phyloP scores from a whole-genome alignment of 2,329 filamentous ascomycete genomes.

The Aspergillus jensenii region DNA sequence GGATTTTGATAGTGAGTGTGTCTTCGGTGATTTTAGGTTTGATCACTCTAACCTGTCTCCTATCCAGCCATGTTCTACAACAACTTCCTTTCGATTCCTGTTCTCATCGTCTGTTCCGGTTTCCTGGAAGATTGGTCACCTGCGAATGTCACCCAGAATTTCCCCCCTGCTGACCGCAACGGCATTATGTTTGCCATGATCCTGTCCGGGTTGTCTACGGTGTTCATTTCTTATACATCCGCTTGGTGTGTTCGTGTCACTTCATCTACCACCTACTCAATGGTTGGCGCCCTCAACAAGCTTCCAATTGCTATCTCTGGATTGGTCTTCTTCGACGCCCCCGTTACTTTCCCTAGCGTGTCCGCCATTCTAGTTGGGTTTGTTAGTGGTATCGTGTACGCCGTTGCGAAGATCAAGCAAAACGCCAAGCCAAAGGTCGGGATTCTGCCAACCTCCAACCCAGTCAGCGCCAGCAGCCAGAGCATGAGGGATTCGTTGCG shows the following conservation, averaged over 20 bases:
- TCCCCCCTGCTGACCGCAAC: constrained; percentile 78
- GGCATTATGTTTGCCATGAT: constrained; percentile 83
- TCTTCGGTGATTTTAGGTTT: background rate
- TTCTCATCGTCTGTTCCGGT: constrained; percentile 79
- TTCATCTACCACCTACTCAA: constrained; percentile 95
- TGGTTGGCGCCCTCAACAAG: constrained; percentile 98
- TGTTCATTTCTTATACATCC: constrained; percentile 99
- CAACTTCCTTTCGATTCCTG: constrained; percentile 93
- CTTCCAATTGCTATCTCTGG: constrained; percentile 91
- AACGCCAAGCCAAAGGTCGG: constrained; percentile 64
- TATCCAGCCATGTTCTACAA: constrained; percentile 96
- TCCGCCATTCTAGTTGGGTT: constrained; percentile 91
- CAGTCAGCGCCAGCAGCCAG: constrained; percentile 86
- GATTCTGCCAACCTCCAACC: constrained; percentile 66
- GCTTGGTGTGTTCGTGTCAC: constrained; percentile 98
- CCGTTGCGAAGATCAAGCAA: constrained; percentile 82
- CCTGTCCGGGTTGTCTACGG: constrained; percentile 86
- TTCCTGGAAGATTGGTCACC: constrained; percentile 89
- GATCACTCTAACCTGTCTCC: constrained; percentile 15
- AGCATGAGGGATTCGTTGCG: constrained; percentile 86
- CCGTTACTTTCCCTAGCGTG: constrained; percentile 87
- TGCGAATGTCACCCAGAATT: constrained; percentile 80
- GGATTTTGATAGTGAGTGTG: constrained; percentile 91
- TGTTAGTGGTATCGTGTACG: constrained; percentile 86
- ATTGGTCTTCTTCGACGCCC: constrained; percentile 91